Evolutionary conservation across 169 alveolate genomes (phyloP).

Genomic region (Eimeria praecox): DNA sequence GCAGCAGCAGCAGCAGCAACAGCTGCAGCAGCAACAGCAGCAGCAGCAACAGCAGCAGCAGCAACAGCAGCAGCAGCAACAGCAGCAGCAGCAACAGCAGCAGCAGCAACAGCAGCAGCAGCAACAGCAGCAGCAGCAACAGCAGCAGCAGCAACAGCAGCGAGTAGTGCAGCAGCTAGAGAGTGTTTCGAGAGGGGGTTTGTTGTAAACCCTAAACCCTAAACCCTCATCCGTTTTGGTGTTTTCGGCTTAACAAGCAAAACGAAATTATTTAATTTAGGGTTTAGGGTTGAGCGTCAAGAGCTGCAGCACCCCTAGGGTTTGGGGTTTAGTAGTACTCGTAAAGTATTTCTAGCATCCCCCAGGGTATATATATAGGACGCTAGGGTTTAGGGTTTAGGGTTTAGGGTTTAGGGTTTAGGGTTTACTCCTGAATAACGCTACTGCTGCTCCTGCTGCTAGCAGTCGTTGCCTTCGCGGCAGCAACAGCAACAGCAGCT

Average conservation of each 20-base stretch:
- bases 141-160: conserved; percentile 9
- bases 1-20: not conserved
- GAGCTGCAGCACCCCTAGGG: not conserved
- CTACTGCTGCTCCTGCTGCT: not conserved
- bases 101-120: not conserved
- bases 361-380: not conserved
- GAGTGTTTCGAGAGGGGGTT: not conserved
- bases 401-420: conserved; percentile 23
- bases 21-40: not conserved
- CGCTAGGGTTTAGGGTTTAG: conserved; percentile 25
- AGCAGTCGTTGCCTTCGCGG: not conserved
- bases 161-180: not conserved
- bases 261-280: conserved; percentile 11
- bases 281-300: conserved; percentile 2
- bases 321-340: conserved; percentile 11
- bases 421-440: not conserved
- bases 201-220: conserved; percentile 5
- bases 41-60: conserved; percentile 34
- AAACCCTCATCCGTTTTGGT: not conserved
- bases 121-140: not conserved
- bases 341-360: not conserved
- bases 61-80: not conserved
- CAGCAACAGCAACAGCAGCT: not conserved
- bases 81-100: not conserved
- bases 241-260: not conserved